A percentile compares a stretch with the other conserved stretches of the same genome.
Evolutionary conservation across 2,329 filamentous ascomycete species (phyloP).

Genomic region (Geosmithia putterillii): DNA sequence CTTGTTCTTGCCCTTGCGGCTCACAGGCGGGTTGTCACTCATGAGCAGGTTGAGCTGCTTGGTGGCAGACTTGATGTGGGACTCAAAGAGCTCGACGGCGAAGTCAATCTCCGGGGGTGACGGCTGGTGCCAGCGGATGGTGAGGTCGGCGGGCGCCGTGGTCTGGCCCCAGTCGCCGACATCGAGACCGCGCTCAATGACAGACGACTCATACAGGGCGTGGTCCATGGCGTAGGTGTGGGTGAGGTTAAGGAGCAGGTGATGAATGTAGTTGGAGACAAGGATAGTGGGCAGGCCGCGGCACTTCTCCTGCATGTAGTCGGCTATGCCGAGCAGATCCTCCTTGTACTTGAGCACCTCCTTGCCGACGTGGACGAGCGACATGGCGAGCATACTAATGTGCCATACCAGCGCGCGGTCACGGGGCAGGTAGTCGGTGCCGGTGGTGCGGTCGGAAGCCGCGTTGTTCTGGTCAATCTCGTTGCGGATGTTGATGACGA

Average conservation of each 20-base stretch:
- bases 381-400: slow-evolving; percentile 94
- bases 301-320: slow-evolving; percentile 95
- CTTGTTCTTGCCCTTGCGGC: slow-evolving; percentile 89
- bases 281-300: slow-evolving; percentile 89
- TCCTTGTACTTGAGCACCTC: slow-evolving; percentile 82
- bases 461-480: slow-evolving; percentile 97
- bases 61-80: slow-evolving; percentile 67
- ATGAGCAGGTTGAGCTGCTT: slow-evolving; percentile 68
- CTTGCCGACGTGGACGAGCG: slow-evolving; percentile 86
- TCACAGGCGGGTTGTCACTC: slow-evolving; percentile 67
- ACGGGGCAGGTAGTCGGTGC: slow-evolving; percentile 82
- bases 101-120: slow-evolving; percentile 72
- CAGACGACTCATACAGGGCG: slow-evolving; percentile 70
- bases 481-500: slow-evolving; percentile 83
- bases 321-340: slow-evolving; percentile 79
- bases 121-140: slow-evolving; percentile 85
- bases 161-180: slow-evolving; percentile 74
- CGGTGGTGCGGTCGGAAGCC: slow-evolving; percentile 86
- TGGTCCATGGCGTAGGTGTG: slow-evolving; percentile 90
- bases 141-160: slow-evolving; percentile 62
- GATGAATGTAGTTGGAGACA: slow-evolving; percentile 95
- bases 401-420: slow-evolving; percentile 95
- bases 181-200: slow-evolving; percentile 58
- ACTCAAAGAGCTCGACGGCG: slow-evolving; percentile 78
- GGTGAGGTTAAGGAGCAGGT: slow-evolving; percentile 86